phyloP scores from a whole-genome alignment of 1,284 basidiomycete genomes.

The Ganoderma boninense region DNA sequence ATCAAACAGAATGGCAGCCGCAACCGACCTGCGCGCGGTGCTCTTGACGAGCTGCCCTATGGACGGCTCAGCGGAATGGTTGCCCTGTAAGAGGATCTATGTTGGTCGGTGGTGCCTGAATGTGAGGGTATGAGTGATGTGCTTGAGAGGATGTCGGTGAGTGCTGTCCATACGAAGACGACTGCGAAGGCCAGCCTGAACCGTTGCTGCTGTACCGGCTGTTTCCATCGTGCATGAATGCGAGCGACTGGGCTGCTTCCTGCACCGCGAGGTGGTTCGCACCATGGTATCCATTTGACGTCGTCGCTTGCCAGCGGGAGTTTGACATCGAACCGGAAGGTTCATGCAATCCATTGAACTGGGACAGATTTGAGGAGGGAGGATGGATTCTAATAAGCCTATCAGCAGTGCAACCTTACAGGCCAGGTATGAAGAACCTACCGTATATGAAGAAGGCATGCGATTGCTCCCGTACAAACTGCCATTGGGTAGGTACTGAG shows the following conservation, averaged over 20 bases:
- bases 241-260: slow-evolving; percentile 36
- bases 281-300: slow-evolving; percentile 29
- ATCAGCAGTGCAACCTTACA: not conserved
- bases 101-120: slow-evolving; percentile 13
- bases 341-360: slow-evolving; percentile 20
- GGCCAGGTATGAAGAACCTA: not conserved
- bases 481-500: slow-evolving; percentile 30
- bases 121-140: slow-evolving; percentile 18
- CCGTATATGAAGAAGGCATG: slow-evolving; percentile 30
- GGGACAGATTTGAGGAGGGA: slow-evolving; percentile 15
- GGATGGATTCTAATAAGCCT: slow-evolving; percentile 16
- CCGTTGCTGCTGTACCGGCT: slow-evolving; percentile 22
- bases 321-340: slow-evolving; percentile 17
- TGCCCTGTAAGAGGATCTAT: slow-evolving; percentile 28
- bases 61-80: slow-evolving; percentile 14
- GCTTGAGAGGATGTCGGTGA: slow-evolving; percentile 8
- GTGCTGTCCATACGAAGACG: slow-evolving; percentile 25
- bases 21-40: slow-evolving; percentile 9
- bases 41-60: slow-evolving; percentile 21
- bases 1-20: slow-evolving; percentile 16
- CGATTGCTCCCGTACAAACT: slow-evolving; percentile 23
- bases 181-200: slow-evolving; percentile 20
- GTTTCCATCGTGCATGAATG: slow-evolving; percentile 33
- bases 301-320: slow-evolving; percentile 24
- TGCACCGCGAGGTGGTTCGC: slow-evolving; percentile 27